Evolutionary conservation across 2,329 filamentous ascomycete genomes (phyloP), one percentile per base, ranked within the genome.

Genomic region (Aschersonia sp.): DNA sequence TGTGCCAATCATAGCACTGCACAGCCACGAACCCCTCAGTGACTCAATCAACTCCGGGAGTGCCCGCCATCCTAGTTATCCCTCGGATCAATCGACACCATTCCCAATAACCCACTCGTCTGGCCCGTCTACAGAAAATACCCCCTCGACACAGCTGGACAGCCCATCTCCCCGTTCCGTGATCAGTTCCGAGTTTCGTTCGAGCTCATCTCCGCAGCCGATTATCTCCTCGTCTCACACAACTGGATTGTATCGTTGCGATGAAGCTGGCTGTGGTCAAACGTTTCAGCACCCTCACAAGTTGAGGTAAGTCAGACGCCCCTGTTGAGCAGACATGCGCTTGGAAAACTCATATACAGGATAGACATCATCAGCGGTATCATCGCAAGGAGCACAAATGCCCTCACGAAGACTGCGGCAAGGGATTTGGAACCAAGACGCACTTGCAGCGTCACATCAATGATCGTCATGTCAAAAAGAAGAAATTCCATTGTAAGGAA

Each of bases 361-460:
- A n/a, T 31, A 76, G 72, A 52, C 76, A 80, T 49, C 76, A 80
- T 55, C 75, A 74, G 52, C 69, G 76, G 14, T 80, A 80, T 51
- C 76, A 80, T 53, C 73, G 74, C 47, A 73, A 75, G 51, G 73
- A 74, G 43, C 76, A 80, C 56, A 74, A 77, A 46, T 75, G 75
- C 48, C 66, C 67, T 4, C 75, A 76, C 48, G 57, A 64, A 0
- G 65, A 63, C 29, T 80, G 76, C 53, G 70, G 67, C 46, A 77
- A 73, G 56, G 68, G 69, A 29, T 80, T 80, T 49, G 76, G 76
- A 46, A 80, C 76, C 22, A 77, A 77, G 57, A 79, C 76, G 4
- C 76, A 79, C 56, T 64, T 80, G 43, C 73, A 78, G 55, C 73
- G 76, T 8, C 76, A 80, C 54, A 72, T 79, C 57, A 79, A 80